Conservation (phyloP, 352 stramenopile genomes). For the Phytophthora pseudosyringae region DNA sequence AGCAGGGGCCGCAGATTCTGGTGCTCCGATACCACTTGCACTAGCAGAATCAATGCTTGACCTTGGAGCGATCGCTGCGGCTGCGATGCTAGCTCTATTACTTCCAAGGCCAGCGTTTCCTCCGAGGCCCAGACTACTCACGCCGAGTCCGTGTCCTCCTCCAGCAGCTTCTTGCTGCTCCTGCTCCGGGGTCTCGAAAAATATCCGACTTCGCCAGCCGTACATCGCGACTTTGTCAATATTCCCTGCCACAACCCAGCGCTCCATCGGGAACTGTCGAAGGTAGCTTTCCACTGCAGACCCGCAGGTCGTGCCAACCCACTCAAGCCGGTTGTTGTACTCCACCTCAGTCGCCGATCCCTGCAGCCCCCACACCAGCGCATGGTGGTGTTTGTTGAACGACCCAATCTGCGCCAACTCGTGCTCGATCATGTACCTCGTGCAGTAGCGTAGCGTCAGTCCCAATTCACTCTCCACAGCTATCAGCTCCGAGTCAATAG, state of each 20-base stretch:
- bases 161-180: slow-evolving; percentile 24
- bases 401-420: slow-evolving; percentile 44
- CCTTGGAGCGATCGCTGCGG: slow-evolving; percentile 14
- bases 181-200: slow-evolving; percentile 44
- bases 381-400: slow-evolving; percentile 57
- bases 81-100: slow-evolving; percentile 8
- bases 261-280: slow-evolving; percentile 51
- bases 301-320: slow-evolving; percentile 58
- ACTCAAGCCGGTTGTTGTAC: slow-evolving; percentile 60
- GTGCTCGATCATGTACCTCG: slow-evolving; percentile 57
- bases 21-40: neutral
- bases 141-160: neutral
- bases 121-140: slow-evolving; percentile 15
- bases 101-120: neutral
- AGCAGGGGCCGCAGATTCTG: slow-evolving; percentile 1
- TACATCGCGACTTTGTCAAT: slow-evolving; percentile 50
- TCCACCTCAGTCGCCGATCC: slow-evolving; percentile 48
- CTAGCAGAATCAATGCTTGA: neutral
- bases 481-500: slow-evolving; percentile 44
- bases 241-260: slow-evolving; percentile 56
- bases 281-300: slow-evolving; percentile 47
- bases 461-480: slow-evolving; percentile 44
- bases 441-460: slow-evolving; percentile 60
- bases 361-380: slow-evolving; percentile 61
- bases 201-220: slow-evolving; percentile 57